Percentiles rank a stretch among this genome's conserved stretches.
phyloP scores from a whole-genome alignment of 2,329 filamentous ascomycete species.

The Fusarium camptoceras region DNA sequence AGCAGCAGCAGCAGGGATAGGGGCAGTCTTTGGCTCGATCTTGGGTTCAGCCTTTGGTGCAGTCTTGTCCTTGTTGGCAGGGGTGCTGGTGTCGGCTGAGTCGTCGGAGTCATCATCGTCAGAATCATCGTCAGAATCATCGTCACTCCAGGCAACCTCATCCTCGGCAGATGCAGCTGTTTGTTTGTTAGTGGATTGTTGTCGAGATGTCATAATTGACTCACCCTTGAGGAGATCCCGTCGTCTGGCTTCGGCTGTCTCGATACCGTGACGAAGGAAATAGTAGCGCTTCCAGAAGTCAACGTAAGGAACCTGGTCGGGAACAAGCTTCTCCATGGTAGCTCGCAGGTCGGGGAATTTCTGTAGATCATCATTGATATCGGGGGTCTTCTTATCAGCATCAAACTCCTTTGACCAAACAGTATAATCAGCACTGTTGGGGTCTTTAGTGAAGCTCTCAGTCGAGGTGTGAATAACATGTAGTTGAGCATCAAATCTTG shows the following conservation, averaged over 20 bases:
- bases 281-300: conserved; percentile 97
- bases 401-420: conserved; percentile 81
- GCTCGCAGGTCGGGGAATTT: conserved; percentile 85
- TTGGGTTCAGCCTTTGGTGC: conserved; percentile 53
- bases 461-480: conserved; percentile 91
- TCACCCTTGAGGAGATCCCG: conserved; percentile 91
- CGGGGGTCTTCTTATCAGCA: conserved; percentile 84
- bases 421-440: conserved; percentile 78
- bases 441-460: conserved; percentile 86
- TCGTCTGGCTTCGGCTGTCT: conserved; percentile 89
- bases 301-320: conserved; percentile 87
- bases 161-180: conserved; percentile 77
- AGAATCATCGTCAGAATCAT: conserved; percentile 58
- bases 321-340: conserved; percentile 97
- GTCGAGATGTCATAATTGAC: conserved; percentile 42
- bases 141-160: conserved; percentile 78
- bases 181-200: conserved; percentile 22
- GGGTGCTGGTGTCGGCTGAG: conserved; percentile 43
- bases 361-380: conserved; percentile 83
- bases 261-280: conserved; percentile 90
- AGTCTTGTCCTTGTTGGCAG: conserved; percentile 33
- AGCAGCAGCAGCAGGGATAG: conserved; percentile 55
- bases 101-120: conserved; percentile 37
- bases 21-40: conserved; percentile 11
- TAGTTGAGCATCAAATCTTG: conserved; percentile 92